Evolutionary conservation across 805 yeast genomes (phyloP).

Genomic region (Grigorovia humatica): DNA sequence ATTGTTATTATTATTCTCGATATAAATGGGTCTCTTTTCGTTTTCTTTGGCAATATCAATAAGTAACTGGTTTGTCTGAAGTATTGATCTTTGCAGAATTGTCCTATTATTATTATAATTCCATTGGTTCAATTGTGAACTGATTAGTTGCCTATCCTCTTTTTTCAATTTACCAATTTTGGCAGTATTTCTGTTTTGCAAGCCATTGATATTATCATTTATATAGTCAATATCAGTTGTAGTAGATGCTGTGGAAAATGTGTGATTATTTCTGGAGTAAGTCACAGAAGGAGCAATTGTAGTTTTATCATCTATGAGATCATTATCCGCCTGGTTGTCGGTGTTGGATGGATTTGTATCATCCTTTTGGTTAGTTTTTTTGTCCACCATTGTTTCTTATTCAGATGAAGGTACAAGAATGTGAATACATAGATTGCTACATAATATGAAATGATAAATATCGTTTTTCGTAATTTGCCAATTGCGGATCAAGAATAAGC

Average conservation of each 20-base stretch:
- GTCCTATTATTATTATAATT: conserved; percentile 66
- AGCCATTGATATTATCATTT: neutral
- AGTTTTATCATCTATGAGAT: conserved; percentile 2
- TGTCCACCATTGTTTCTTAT: neutral
- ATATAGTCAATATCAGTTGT: neutral
- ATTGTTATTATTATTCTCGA: conserved; percentile 38
- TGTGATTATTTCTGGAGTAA: conserved; percentile 5
- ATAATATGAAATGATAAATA: no score
- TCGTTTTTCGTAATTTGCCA: neutral
- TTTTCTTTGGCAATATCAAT: conserved; percentile 47
- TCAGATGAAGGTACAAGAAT: neutral
- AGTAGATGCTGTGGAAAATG: neutral
- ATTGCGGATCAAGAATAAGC: neutral
- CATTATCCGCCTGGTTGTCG: neutral
- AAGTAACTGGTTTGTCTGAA: conserved; percentile 41
- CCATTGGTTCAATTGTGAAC: conserved; percentile 50
- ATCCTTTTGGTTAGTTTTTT: neutral
- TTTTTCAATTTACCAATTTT: neutral
- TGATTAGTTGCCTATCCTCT: conserved; percentile 8
- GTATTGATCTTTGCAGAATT: conserved; percentile 52
- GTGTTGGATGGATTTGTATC: neutral
- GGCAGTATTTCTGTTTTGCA: neutral
- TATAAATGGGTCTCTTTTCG: conserved; percentile 47
- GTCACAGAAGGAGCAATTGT: conserved; percentile 6
- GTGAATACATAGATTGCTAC: no score